Percentiles rank a stretch among this genome's conserved stretches.
phyloP scores from a whole-genome alignment of 257 asterid genomes.

The Coffea eugenioides region DNA sequence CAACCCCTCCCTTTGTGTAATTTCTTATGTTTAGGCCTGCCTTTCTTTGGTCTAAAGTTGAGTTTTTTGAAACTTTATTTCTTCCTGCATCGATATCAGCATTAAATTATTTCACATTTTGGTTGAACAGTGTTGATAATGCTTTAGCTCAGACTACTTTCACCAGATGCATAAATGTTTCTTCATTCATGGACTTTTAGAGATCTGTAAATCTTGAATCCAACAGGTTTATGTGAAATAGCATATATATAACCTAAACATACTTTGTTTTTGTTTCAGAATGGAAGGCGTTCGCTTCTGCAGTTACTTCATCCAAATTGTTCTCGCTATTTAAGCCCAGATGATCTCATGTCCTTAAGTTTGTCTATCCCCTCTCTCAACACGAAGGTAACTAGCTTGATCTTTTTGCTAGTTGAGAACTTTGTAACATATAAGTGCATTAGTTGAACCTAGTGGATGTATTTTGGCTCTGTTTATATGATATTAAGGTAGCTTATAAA shows the following conservation, averaged over 20 bases:
- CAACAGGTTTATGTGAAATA: neutral
- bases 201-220: neutral
- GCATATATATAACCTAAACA: neutral
- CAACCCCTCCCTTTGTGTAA: neutral
- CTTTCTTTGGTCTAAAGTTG: no score
- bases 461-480: neutral
- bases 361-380: conserved; percentile 59
- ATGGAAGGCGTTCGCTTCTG: conserved; percentile 66
- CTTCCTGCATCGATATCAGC: neutral
- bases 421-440: neutral
- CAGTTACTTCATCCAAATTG: conserved; percentile 89
- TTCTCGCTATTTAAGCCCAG: conserved; percentile 66
- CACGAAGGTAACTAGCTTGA: conserved; percentile 42
- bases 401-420: neutral
- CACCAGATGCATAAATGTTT: neutral
- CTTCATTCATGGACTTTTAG: neutral
- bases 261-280: conserved; percentile 37
- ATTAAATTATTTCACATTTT: neutral
- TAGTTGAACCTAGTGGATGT: neutral
- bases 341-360: conserved; percentile 58
- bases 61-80: no score
- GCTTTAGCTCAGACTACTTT: neutral
- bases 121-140: neutral
- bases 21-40: neutral
- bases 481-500: conserved; percentile 37